Base-by-base conservation (phyloP, 1,284 basidiomycete species). In the Ceratobasidium sp. region DNA sequence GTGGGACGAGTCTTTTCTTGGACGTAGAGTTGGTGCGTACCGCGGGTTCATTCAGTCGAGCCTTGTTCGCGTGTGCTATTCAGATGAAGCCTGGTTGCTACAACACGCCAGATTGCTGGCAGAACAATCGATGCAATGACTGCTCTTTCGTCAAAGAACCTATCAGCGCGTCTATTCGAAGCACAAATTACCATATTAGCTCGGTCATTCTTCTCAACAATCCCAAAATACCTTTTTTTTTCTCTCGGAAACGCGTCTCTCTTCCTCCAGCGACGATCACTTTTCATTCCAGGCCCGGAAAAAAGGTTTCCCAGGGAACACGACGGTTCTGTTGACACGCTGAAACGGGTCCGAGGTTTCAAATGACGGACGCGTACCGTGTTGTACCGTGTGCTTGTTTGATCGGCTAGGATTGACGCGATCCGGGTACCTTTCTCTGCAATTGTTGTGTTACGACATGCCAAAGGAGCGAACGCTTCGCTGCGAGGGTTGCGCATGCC, bases 281-380 rank as follows among this genome's bases (percentile, higher is more conserved):
- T 59, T 41, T 59, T 59, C 31, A 59, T 59, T 59, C 56, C 37
- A 13, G 24, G 16, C 14, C 43, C 19, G 56, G 56, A 9, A 39
- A 8, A 59, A 39, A n/a, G 11, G 5, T 59, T 59, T 37, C 19
- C 6, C 56, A 22, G 13, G 56, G 14, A 34, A 34, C 19, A 29
- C 29, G 29, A 14, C 27, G 9, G 54, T 34, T 39, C 39, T 59
- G 56, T 37, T 59, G n/a, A 34, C 54, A 14, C 31, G n/a, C 31
- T 58, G 54, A 58, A 58, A 37, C 54, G 16, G 31, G 9, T n/a
- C 22, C n/a, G 56, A 22, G 14, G 19, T 37, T 39, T 37, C 14
- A 16, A 59, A 59, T 19, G 14, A 53, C 37, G 37, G 61, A 46
- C 61, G 61, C 61, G 61, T 63, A 63, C 61, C 41, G 41, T 34